Evolutionary conservation across 2,329 filamentous ascomycete genomes (phyloP), one percentile per base, ranked within the genome.

Genomic region (Scortechinia acanthostroma): DNA sequence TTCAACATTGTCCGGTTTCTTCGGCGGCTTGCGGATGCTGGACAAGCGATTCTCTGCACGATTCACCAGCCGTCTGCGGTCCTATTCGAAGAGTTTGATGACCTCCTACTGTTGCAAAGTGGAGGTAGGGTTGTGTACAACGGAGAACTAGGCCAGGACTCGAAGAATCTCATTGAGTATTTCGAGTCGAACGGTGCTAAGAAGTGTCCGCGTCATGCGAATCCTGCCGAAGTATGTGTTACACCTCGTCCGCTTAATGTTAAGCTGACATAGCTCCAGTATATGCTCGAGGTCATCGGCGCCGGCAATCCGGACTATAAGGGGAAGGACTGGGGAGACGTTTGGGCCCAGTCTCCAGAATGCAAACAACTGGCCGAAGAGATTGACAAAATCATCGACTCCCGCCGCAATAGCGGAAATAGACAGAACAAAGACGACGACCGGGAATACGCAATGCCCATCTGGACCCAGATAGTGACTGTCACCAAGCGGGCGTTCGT

Each of bases 1-100:
- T 82, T 76, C 51, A 78, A 80, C 50, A 82, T 83, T 49, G 69
- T 80, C 2, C 70, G 76, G 0, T 80, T 83, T 50, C 61, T 84
- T 4, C 70, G 76, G 3, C 80, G 80, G 53, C 65, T 84, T 2
- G 76, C 79, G 1, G 74, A 78, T 20, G 68, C 70, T 1, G 77
- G 77, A 0, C 77, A 81, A 49, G 74, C 76, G 1, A 72, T 82
- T 4, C 59, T 81, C 0, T 79, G 74, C 48, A 81, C 77, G 0
- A 80, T 81, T 13, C 77, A 81, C 42, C 77, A 81, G 46, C 77
- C 77, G 0, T 75, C 71, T 0, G 68, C 75, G 0, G 68, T 71
- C 0, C 61, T 81, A 0, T 78, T 81, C 21, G 68, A 77, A 46
- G 63, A 71, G 40, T 81, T 80, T 49, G 77, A 81, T 48, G 65